Conservation (phyloP, 1,284 basidiomycete species). For the Quambalaria eucalypti region DNA sequence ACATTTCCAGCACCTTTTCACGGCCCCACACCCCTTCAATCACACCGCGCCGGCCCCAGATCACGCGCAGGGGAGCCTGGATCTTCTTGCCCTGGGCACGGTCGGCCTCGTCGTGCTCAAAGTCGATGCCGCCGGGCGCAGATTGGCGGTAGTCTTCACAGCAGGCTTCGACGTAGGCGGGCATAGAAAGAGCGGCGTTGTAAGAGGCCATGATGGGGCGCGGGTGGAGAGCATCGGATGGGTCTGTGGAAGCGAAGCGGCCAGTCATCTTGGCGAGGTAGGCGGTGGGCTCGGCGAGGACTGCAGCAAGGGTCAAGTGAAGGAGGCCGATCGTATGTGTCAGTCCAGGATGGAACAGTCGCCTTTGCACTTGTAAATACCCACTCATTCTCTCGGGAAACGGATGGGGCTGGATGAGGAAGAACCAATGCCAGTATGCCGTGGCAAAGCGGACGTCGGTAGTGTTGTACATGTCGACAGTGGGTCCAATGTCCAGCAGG, state of each 20-base stretch:
- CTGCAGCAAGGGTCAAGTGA: background rate
- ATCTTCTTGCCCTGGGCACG: slow-evolving; percentile 34
- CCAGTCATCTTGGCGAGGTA: slow-evolving; percentile 1
- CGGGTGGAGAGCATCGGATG: slow-evolving; percentile 1
- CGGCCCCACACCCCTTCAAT: slow-evolving; percentile 33
- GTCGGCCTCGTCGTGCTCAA: slow-evolving; percentile 43
- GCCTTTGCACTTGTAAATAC: background rate
- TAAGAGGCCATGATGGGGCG: slow-evolving; percentile 2
- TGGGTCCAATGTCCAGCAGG: slow-evolving; percentile 40
- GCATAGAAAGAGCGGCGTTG: slow-evolving; percentile 22
- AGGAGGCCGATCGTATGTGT: background rate
- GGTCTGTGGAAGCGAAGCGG: background rate
- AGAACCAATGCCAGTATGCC: slow-evolving; percentile 47
- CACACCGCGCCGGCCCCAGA: slow-evolving; percentile 47
- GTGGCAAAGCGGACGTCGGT: slow-evolving; percentile 44
- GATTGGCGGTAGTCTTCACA: slow-evolving; percentile 50
- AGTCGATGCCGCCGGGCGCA: slow-evolving; percentile 42
- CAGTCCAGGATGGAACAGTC: background rate
- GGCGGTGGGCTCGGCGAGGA: background rate
- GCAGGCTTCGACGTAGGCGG: slow-evolving; percentile 12
- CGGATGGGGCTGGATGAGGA: slow-evolving; percentile 45
- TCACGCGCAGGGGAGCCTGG: slow-evolving; percentile 22
- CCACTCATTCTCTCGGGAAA: slow-evolving; percentile 31
- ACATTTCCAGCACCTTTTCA: slow-evolving; percentile 33
- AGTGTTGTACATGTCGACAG: slow-evolving; percentile 45